phyloP scores from a whole-genome alignment of 2,329 filamentous ascomycete species.

The Helicocarpus griseus region DNA sequence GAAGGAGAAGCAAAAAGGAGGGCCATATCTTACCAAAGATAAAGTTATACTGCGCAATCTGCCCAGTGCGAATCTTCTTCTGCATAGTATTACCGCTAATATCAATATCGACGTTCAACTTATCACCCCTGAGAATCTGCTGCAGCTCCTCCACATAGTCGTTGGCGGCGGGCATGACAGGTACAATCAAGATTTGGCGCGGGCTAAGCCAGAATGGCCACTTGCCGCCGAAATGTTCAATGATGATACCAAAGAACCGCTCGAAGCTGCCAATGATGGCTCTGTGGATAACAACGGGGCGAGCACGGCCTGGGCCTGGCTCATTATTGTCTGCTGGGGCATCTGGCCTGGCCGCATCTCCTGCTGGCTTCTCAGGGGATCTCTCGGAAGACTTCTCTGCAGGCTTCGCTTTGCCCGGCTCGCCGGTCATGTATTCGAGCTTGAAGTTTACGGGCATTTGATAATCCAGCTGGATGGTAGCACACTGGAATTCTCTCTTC shows the following conservation, averaged over 20 bases:
- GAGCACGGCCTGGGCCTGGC: conserved; percentile 33
- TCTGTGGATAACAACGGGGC: conserved; percentile 43
- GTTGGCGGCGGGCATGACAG: conserved; percentile 41
- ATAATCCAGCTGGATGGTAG: conserved; percentile 92
- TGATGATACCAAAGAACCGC: conserved; percentile 42
- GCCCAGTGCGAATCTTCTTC: conserved; percentile 43
- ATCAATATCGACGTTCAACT: conserved; percentile 40
- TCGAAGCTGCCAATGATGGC: conserved; percentile 44
- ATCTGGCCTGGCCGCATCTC: conserved; percentile 33
- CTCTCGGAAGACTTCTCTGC: conserved; percentile 33
- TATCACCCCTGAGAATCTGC: conserved; percentile 33
- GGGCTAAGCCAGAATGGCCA: conserved; percentile 46
- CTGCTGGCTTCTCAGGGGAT: conserved; percentile 22
- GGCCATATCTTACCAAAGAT: conserved; percentile 35
- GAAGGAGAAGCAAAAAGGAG: background rate
- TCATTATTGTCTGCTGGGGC: conserved; percentile 22
- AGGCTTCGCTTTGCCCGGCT: conserved; percentile 40
- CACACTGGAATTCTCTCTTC: conserved; percentile 75
- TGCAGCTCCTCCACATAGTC: conserved; percentile 41
- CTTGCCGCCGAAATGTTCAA: conserved; percentile 43
- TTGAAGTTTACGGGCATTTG: conserved; percentile 78
- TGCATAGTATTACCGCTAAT: conserved; percentile 41
- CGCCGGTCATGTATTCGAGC: conserved; percentile 72
- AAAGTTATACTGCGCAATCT: conserved; percentile 42
- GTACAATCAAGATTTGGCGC: conserved; percentile 41